Conservation (phyloP, 1,284 basidiomycete genomes). For the Trametes hirsuta region DNA sequence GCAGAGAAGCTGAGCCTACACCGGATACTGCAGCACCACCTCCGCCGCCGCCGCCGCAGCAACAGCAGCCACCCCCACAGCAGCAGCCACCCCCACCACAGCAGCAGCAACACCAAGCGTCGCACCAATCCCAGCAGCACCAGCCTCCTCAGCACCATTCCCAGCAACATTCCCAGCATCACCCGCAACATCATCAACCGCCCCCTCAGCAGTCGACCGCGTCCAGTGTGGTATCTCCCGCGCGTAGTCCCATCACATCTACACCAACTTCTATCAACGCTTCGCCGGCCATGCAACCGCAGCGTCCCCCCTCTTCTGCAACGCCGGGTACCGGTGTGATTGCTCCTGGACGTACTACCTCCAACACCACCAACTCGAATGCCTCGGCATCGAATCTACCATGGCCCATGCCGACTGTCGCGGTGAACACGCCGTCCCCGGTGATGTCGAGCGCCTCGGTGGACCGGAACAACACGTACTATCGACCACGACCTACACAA, state of each 20-base stretch:
- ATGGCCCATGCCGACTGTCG: conserved; percentile 44
- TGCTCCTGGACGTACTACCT: conserved; percentile 28
- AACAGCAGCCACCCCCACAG: conserved; percentile 29
- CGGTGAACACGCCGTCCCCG: conserved; percentile 33
- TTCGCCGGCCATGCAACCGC: conserved; percentile 32
- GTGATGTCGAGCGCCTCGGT: conserved; percentile 29
- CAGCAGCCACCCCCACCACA: conserved; percentile 8
- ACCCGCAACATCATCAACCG: conserved; percentile 10
- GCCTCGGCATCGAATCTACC: conserved; percentile 35
- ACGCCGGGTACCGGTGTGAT: conserved; percentile 8
- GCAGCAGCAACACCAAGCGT: conserved; percentile 3
- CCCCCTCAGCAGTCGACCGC: conserved; percentile 16
- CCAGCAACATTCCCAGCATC: conserved; percentile 30
- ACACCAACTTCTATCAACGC: conserved; percentile 33
- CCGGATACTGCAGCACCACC: conserved; percentile 32
- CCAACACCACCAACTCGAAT: conserved; percentile 18
- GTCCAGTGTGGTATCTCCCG: conserved; percentile 28
- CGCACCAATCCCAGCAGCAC: conserved; percentile 23
- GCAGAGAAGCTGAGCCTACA: conserved; percentile 48
- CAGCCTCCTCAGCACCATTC: conserved; percentile 10
- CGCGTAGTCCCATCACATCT: conserved; percentile 33
- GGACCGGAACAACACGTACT: conserved; percentile 39
- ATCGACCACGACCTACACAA: conserved; percentile 38
- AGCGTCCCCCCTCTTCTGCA: conserved; percentile 32
- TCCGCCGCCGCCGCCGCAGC: conserved; percentile 31